These are phyloP conservation scores for Rhizophagus prolifer DNA, from an alignment of 192 early-diverging fungal genomes.

Conservation along the genomic window DNA sequence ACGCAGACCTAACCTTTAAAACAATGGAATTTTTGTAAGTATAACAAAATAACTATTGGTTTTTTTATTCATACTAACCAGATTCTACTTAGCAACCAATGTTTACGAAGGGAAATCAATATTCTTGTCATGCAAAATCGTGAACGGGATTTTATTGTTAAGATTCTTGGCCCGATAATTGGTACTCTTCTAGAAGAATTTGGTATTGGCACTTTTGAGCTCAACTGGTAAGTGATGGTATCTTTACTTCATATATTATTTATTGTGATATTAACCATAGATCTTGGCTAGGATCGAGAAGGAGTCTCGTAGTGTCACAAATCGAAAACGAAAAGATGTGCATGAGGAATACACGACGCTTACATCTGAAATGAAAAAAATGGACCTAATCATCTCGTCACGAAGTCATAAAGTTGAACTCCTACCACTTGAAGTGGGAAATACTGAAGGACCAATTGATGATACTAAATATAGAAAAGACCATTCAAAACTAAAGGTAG, in stretches of 20 bases:
- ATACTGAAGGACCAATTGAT: conserved; percentile 22
- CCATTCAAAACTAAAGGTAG: conserved; percentile 12
- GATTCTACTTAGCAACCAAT: background rate
- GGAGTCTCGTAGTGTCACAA: conserved; percentile 18
- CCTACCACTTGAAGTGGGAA: conserved; percentile 22
- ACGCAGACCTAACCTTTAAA: too few species aligned
- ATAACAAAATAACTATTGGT: background rate
- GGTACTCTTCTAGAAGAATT: conserved; percentile 14
- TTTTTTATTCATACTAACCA: conserved; percentile 14
- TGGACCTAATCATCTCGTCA: conserved; percentile 19
- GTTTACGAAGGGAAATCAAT: background rate
- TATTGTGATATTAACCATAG: background rate
- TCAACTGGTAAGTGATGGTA: background rate
- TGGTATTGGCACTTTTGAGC: conserved; percentile 7
- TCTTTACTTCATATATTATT: background rate
- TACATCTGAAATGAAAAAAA: background rate
- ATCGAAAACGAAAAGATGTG: conserved; percentile 14
- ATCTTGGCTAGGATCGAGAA: conserved; percentile 19
- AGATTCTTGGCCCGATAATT: background rate
- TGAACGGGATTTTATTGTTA: background rate
- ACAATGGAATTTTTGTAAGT: background rate
- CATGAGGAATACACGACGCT: conserved; percentile 19
- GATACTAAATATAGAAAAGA: conserved; percentile 3
- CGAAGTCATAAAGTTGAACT: conserved; percentile 10
- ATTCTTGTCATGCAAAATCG: conserved; percentile 18